Conservation (phyloP, 106 monocot species). For the Vanilla planifolia region DNA sequence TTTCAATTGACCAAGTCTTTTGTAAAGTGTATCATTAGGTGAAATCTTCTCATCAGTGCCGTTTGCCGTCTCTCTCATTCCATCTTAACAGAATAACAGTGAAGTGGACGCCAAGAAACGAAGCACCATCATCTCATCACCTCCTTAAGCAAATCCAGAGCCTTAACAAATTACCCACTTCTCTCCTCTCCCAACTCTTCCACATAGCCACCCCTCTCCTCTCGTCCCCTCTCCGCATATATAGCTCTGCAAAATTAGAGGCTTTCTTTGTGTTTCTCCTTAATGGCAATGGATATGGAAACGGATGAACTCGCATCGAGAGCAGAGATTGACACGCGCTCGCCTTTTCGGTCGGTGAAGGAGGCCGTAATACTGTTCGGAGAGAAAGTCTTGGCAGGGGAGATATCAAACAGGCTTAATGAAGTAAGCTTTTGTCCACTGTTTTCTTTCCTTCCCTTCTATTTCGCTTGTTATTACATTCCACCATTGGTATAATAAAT, state of each 20-base stretch:
- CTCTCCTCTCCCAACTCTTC: too few species aligned
- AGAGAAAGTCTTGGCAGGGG: slow-evolving; percentile 49
- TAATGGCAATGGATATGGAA: slow-evolving; percentile 10
- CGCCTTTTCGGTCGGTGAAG: slow-evolving; percentile 81
- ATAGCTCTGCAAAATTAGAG: neutral
- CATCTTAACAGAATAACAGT: slow-evolving; percentile 33
- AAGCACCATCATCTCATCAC: slow-evolving; percentile 41
- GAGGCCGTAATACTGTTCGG: slow-evolving; percentile 69
- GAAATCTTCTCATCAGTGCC: slow-evolving; percentile 13
- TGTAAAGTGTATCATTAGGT: too few species aligned
- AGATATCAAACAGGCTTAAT: slow-evolving; percentile 35
- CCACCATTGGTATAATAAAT: too few species aligned
- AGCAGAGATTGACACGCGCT: slow-evolving; percentile 60
- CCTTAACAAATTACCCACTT: slow-evolving; percentile 11
- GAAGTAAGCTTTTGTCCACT: slow-evolving; percentile 16
- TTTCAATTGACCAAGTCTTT: too few species aligned
- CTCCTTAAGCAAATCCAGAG: slow-evolving; percentile 2
- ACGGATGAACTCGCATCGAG: slow-evolving; percentile 6
- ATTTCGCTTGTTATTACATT: neutral
- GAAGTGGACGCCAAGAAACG: slow-evolving; percentile 75
- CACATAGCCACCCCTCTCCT: neutral
- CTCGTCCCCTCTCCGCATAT: neutral
- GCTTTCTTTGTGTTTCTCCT: neutral
- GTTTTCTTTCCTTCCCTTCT: neutral
- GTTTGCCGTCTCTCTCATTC: slow-evolving; percentile 5